Evolutionary conservation across 768 basidiomycete genomes (phyloP), one percentile per base, ranked within the genome.

Genomic region (Suillus plorans): DNA sequence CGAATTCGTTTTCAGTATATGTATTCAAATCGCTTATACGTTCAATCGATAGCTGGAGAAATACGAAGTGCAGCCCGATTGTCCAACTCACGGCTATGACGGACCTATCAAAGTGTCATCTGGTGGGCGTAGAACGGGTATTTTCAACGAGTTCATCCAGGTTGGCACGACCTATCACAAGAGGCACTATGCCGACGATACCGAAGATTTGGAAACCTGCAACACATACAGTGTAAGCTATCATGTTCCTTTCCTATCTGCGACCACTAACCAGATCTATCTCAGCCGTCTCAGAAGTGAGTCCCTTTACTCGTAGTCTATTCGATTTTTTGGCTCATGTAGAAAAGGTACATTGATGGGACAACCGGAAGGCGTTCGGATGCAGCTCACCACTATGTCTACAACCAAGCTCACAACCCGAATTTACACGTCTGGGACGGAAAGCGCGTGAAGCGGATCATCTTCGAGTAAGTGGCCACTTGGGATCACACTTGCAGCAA

Each of bases 351-450:
- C 73, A 80, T 89, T 41, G 80, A 85, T 65, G 73, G 68, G 7
- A 72, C 78, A 45, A 84, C 79, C 2, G 88, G 89, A 28, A 78
- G 68, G 50, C 83, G 89, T 25, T 87, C 87, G 0, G 87, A 89
- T 69, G 69, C 81, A 0, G 79, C 88, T 45, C 44, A 45, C 9
- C 18, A 45, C 1, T 45, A 45, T 45, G 9, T 45, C 44, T 45
- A 45, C 44, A 45, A 45, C 20, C 44, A 45, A 45, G 44, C 20
- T 45, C 20, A 45, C 20, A 20, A 45, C 44, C 20, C 8, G 7
- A 45, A 45, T 20, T 9, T 45, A 45, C 44, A 45, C 9, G 9
- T 45, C 44, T 45, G 44, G 44, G 44, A 45, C 8, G 44, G 44
- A 20, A 45, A 45, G 20, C 9, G 9, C 4, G 44, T 45, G 18